Base-by-base conservation (phyloP, 2,329 filamentous ascomycete genomes). In the Penicillium capsulatum region DNA sequence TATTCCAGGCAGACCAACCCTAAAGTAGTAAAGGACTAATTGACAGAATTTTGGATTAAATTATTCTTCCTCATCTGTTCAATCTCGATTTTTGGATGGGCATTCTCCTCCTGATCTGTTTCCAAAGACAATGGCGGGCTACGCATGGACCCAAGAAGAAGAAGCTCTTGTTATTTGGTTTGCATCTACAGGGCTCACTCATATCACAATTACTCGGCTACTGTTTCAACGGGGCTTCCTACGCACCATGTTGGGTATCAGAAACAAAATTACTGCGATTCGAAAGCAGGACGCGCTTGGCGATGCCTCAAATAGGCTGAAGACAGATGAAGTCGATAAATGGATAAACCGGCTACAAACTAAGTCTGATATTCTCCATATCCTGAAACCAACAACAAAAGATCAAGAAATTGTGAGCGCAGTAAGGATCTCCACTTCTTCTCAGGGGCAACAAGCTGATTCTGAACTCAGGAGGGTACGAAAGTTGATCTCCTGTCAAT, bases 241-340 rank as follows among this genome's bases (percentile, higher is more conserved):
- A n/a, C 11, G 27, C 10, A 24, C 35, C 3, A 32, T 38, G 22
- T 19, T 20, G 8, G 19, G n/a, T 11, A 16, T 38, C 8, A 20
- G 36, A n/a, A 38, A 38, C 13, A 38, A 38, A 16, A 38, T 38
- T 3, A 15, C 14, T 15, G 29, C 22, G 9, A 14, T 38, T 5
- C 29, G 36, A 10, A 38, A 32, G 19, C 8, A 38, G 14, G 9
- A 17, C 17, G 5, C 14, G 4, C 29, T 38, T 24, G 22, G 36
- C 7, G 17, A 17, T n/a, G n/a, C 11, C 29, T 24, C 31, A 17
- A 7, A 31, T 31, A 10, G 11, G 27, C 27, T 4, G 17, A 27
- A 9, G 11, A n/a, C 26, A 15, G 14, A n/a, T n/a, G n/a, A n/a
- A 14, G 36, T 15, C 13, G 19, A 22, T 22, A 5, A 9, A 11